Conservation (phyloP, 1,284 basidiomycete genomes). For the Blastosporella zonata region DNA sequence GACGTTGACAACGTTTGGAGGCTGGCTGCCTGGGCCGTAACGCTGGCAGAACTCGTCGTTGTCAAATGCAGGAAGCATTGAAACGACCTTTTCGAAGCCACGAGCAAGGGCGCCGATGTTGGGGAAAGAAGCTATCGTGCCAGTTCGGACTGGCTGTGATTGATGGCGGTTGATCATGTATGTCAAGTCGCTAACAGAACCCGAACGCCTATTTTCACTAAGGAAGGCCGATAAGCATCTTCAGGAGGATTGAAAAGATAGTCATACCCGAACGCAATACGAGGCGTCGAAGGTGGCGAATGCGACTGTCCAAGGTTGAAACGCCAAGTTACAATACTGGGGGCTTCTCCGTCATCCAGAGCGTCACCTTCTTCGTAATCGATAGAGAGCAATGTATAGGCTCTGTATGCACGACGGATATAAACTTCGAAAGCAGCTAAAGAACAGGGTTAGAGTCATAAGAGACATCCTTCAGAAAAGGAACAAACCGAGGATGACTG, state of each 20-base stretch:
- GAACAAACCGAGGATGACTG: slow-evolving; percentile 77
- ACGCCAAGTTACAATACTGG: slow-evolving; percentile 84
- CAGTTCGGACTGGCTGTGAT: slow-evolving; percentile 83
- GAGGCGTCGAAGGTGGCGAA: slow-evolving; percentile 83
- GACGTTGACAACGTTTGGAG: slow-evolving; percentile 92
- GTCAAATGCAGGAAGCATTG: slow-evolving; percentile 72
- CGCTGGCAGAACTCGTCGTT: slow-evolving; percentile 68
- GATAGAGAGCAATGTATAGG: slow-evolving; percentile 88
- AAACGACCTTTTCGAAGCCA: slow-evolving; percentile 73
- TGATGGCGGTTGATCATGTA: slow-evolving; percentile 85
- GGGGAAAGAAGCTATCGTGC: slow-evolving; percentile 88
- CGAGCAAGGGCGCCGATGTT: slow-evolving; percentile 67
- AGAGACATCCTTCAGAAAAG: neutral
- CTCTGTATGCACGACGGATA: slow-evolving; percentile 92
- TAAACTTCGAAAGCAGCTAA: slow-evolving; percentile 95
- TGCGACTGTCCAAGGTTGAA: slow-evolving; percentile 89
- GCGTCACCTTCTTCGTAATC: slow-evolving; percentile 91
- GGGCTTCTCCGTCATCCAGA: slow-evolving; percentile 74
- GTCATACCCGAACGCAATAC: slow-evolving; percentile 61
- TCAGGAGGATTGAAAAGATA: slow-evolving; percentile 4
- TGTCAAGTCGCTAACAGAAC: slow-evolving; percentile 90
- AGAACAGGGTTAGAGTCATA: neutral
- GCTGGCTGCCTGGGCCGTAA: slow-evolving; percentile 69
- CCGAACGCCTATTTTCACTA: slow-evolving; percentile 54
- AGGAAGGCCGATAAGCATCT: slow-evolving; percentile 8